Evolutionary conservation across 2,329 filamentous ascomycete species (phyloP).

Genomic region (Elsinoe perseae): DNA sequence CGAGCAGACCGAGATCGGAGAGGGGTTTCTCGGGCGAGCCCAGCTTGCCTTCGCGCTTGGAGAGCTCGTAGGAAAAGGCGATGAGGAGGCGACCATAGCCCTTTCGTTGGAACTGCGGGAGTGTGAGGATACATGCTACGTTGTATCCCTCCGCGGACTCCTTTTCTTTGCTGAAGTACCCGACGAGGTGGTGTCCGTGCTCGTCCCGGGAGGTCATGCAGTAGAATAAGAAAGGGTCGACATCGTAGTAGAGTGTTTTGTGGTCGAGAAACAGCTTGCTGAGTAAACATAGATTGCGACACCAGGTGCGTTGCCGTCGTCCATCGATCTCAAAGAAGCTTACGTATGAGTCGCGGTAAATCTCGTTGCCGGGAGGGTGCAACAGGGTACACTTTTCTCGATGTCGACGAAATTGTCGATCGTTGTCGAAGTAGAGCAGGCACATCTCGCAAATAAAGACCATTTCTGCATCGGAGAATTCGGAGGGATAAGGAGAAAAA

Average conservation of each 20-base stretch:
- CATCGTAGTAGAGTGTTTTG: slow-evolving; percentile 98
- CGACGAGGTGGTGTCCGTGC: slow-evolving; percentile 88
- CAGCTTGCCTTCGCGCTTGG: slow-evolving; percentile 87
- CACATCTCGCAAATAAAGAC: slow-evolving; percentile 98
- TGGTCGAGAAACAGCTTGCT: slow-evolving; percentile 96
- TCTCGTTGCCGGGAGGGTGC: slow-evolving; percentile 94
- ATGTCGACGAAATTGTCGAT: slow-evolving; percentile 76
- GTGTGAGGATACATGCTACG: slow-evolving; percentile 90
- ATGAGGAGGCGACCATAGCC: slow-evolving; percentile 90
- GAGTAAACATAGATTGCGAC: slow-evolving; percentile 86
- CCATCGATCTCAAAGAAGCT: slow-evolving; percentile 98
- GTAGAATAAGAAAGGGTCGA: slow-evolving; percentile 98
- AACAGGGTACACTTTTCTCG: slow-evolving; percentile 81
- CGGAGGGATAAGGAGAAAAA: slow-evolving; percentile 91
- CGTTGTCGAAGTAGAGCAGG: slow-evolving; percentile 77
- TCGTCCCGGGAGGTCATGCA: slow-evolving; percentile 90
- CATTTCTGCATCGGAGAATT: slow-evolving; percentile 78
- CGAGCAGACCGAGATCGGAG: slow-evolving; percentile 83
- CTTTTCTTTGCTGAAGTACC: slow-evolving; percentile 99
- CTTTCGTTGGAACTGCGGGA: slow-evolving; percentile 93
- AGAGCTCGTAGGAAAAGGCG: slow-evolving; percentile 94
- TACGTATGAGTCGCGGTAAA: slow-evolving; percentile 88
- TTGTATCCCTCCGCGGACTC: slow-evolving; percentile 97
- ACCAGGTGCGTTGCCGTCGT: slow-evolving; percentile 88
- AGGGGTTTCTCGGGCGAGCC: slow-evolving; percentile 95